Base-by-base conservation (phyloP, 1,139 yeast species). In the Yamadazyma triangularis region DNA sequence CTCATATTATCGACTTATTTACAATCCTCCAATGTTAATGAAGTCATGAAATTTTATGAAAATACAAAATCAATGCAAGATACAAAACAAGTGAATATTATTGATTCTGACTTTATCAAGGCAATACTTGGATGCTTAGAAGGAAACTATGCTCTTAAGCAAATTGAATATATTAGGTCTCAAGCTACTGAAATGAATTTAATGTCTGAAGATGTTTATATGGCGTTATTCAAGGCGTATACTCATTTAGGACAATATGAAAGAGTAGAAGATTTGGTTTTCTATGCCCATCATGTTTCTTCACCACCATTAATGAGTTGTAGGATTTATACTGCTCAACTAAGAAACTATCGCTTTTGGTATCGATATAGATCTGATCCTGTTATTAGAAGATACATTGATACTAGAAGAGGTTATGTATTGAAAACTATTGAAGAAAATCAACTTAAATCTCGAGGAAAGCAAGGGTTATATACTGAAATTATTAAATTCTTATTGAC, bases 11-110 rank as follows among this genome's bases (percentile, higher is more conserved):
- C 53, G 15, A 56, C 64, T 1, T 52, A 65, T 27, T 53, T 70
- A n/a, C 60, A 59, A 11, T 40, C 64, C 4, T 53, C 58, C 26
- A 64, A 69, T 35, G 42, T 62, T 12, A 49, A 51, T 3, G 50
- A 58, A 3, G 68, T 75, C 1, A 50, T 76, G 40, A 49, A 50
- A n/a, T 51, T 72, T 11, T 46, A 79, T 23, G 55, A 61, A 18
- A 51, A 50, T n/a, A 49, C 73, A 31, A 24, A 54, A 4, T 34
- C 38, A 4, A 37, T 42, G 14, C 60, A 61, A 38, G 15, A 29
- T 6, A 31, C 27, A 1, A 26, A 34, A 4, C 38, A 40, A 9
- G 23, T 39, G 4, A 38, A 30, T 1, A 42, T 63, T 5, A 30
- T 66, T 2, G 46, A 48, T 24, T 24, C 50, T 2, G 31, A 40